A percentile compares a stretch with the other conserved stretches of the same genome.
Evolutionary conservation across 2,329 filamentous ascomycete species (phyloP).

Genomic region (Penicillium nordicum): DNA sequence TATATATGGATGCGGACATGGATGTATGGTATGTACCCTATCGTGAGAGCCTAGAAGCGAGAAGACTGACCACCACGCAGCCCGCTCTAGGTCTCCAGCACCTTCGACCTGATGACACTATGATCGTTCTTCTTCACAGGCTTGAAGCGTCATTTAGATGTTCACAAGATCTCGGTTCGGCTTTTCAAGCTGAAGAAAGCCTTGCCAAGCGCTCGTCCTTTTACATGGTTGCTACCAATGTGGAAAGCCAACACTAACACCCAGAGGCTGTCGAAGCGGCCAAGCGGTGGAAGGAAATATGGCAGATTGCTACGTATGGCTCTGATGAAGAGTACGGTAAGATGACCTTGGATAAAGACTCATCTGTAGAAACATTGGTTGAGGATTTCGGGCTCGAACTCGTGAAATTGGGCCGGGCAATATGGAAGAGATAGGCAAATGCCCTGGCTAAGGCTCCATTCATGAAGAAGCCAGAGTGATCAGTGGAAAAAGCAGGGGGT

Average conservation of each 20-base stretch:
- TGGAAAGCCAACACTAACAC: conserved; percentile 30
- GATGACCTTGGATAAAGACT: neutral
- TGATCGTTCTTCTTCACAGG: conserved; percentile 53
- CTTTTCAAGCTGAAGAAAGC: conserved; percentile 46
- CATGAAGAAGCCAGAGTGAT: neutral
- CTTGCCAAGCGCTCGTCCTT: conserved; percentile 47
- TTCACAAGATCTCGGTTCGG: too few relatives aligned
- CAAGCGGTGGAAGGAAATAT: conserved; percentile 27
- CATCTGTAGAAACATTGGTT: conserved; percentile 28
- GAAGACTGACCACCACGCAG: conserved; percentile 38
- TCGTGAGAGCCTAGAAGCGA: conserved; percentile 34
- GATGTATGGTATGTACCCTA: too few relatives aligned
- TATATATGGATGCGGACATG: too few relatives aligned
- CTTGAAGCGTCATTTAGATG: too few relatives aligned
- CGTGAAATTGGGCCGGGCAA: conserved; percentile 25
- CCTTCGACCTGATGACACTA: conserved; percentile 47
- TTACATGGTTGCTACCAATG: conserved; percentile 51
- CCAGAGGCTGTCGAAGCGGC: conserved; percentile 38
- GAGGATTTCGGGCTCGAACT: conserved; percentile 38
- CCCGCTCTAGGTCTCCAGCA: conserved; percentile 48
- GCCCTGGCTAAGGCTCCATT: neutral
- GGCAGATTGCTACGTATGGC: conserved; percentile 38
- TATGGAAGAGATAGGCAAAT: conserved; percentile 30
- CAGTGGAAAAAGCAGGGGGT: neutral
- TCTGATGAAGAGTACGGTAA: conserved; percentile 8